These are phyloP conservation scores for Aspergillus calidoustus DNA, from an alignment of 2,329 filamentous ascomycete species.

Conservation along the genomic window DNA sequence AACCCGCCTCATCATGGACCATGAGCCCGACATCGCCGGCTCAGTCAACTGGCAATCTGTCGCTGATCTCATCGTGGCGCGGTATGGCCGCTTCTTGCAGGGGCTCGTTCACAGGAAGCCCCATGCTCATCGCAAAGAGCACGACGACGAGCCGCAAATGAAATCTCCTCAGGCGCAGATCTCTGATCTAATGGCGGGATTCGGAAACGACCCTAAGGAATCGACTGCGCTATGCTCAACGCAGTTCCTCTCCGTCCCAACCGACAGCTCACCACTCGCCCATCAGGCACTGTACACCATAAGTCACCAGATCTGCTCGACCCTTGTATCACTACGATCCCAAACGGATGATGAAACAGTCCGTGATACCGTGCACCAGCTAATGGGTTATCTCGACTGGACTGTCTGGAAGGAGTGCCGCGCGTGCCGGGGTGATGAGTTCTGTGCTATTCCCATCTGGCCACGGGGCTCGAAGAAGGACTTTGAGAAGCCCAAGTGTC, in stretches of 20 bases:
- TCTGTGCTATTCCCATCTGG: constrained; percentile 69
- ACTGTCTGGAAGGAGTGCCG: constrained; percentile 62
- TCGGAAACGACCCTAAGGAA: constrained; percentile 18
- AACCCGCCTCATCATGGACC: constrained; percentile 43
- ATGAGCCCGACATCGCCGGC: constrained; percentile 29
- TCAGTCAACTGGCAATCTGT: constrained; percentile 68
- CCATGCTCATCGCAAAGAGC: constrained; percentile 24
- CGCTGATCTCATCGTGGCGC: constrained; percentile 66
- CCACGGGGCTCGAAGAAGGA: constrained; percentile 61
- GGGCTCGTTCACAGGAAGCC: constrained; percentile 34
- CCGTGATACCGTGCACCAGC: constrained; percentile 34
- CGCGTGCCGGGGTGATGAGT: constrained; percentile 57
- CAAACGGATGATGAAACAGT: constrained; percentile 30
- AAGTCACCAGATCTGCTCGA: constrained; percentile 37
- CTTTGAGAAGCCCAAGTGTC: constrained; percentile 27
- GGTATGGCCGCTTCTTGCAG: constrained; percentile 63
- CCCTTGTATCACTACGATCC: constrained; percentile 30
- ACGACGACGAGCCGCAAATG: constrained; percentile 28
- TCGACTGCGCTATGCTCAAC: constrained; percentile 36
- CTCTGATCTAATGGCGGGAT: no score
- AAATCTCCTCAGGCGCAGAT: no score
- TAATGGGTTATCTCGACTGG: constrained; percentile 62
- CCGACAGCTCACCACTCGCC: constrained; percentile 25
- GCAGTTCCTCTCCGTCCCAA: constrained; percentile 37
- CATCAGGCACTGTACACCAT: constrained; percentile 34